These are phyloP conservation scores for Yamadazyma siamensis DNA, from an alignment of 1,139 yeast species.

Conservation along the genomic window DNA sequence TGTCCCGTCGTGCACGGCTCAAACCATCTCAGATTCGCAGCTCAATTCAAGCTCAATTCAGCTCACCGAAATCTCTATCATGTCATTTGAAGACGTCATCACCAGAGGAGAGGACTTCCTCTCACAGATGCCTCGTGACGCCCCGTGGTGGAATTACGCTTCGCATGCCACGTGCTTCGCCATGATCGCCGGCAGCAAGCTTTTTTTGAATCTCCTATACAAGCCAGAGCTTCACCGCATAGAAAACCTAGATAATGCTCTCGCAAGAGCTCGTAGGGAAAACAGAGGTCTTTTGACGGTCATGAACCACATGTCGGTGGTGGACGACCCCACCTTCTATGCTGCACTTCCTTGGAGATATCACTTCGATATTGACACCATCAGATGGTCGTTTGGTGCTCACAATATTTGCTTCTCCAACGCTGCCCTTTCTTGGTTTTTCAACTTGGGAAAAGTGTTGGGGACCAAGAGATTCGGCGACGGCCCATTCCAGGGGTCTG, in stretches of 20 bases:
- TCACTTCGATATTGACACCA: constrained; percentile 58
- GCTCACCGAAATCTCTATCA: constrained; percentile 25
- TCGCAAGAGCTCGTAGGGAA: constrained; percentile 58
- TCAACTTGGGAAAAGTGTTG: constrained; percentile 82
- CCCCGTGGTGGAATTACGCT: constrained; percentile 59
- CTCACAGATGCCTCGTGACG: constrained; percentile 54
- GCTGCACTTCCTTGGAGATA: constrained; percentile 78
- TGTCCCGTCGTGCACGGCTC: no score
- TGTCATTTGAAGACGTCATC: constrained; percentile 75
- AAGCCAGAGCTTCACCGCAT: constrained; percentile 59
- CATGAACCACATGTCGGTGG: constrained; percentile 95
- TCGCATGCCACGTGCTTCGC: constrained; percentile 69
- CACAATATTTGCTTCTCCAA: constrained; percentile 81
- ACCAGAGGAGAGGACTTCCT: constrained; percentile 75
- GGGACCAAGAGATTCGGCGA: constrained; percentile 85
- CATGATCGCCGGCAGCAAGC: constrained; percentile 63
- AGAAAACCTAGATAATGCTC: constrained; percentile 62
- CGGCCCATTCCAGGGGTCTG: constrained; percentile 88
- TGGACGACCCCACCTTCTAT: constrained; percentile 91
- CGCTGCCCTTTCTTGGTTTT: constrained; percentile 53
- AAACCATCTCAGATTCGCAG: no score
- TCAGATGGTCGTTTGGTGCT: constrained; percentile 96
- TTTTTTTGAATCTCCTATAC: constrained; percentile 59
- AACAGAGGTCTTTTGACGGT: constrained; percentile 76
- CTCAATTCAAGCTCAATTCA: no score